phyloP scores from a whole-genome alignment of 2,329 filamentous ascomycete species.

The Fusarium incarnatum region DNA sequence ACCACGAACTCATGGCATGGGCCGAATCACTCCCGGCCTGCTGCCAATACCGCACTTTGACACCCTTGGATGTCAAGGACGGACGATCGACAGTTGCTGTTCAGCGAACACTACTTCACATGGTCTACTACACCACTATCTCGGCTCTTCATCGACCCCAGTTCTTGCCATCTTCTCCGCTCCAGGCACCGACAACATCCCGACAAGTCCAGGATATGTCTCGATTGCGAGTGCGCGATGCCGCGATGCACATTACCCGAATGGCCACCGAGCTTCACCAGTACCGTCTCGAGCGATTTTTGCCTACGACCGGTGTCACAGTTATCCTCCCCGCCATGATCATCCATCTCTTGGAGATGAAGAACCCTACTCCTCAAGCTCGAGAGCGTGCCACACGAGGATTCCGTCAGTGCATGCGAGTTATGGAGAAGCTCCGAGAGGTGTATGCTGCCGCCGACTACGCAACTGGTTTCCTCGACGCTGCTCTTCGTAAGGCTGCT shows the following conservation, averaged over 20 bases:
- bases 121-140: slow-evolving; percentile 92
- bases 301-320: slow-evolving; percentile 91
- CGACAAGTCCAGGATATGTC: slow-evolving; percentile 85
- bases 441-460: slow-evolving; percentile 96
- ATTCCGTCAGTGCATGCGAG: slow-evolving; percentile 92
- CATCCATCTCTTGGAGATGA: slow-evolving; percentile 92
- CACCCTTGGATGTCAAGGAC: slow-evolving; percentile 66
- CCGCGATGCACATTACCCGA: slow-evolving; percentile 85
- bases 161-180: slow-evolving; percentile 80
- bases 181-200: slow-evolving; percentile 63
- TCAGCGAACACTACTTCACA: slow-evolving; percentile 88
- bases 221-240: slow-evolving; percentile 82
- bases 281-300: slow-evolving; percentile 78
- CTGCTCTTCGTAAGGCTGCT: slow-evolving; percentile 86
- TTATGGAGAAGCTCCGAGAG: slow-evolving; percentile 87
- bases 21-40: slow-evolving; percentile 75
- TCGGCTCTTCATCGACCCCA: slow-evolving; percentile 93
- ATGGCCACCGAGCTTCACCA: slow-evolving; percentile 83
- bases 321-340: slow-evolving; percentile 93
- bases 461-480: slow-evolving; percentile 93
- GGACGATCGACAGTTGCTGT: slow-evolving; percentile 72
- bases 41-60: slow-evolving; percentile 74
- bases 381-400: slow-evolving; percentile 80
- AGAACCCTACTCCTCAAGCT: slow-evolving; percentile 78
- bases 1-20: slow-evolving; percentile 84